phyloP scores from a whole-genome alignment of 2,329 filamentous ascomycete species.

The Juglanconis sp. region DNA sequence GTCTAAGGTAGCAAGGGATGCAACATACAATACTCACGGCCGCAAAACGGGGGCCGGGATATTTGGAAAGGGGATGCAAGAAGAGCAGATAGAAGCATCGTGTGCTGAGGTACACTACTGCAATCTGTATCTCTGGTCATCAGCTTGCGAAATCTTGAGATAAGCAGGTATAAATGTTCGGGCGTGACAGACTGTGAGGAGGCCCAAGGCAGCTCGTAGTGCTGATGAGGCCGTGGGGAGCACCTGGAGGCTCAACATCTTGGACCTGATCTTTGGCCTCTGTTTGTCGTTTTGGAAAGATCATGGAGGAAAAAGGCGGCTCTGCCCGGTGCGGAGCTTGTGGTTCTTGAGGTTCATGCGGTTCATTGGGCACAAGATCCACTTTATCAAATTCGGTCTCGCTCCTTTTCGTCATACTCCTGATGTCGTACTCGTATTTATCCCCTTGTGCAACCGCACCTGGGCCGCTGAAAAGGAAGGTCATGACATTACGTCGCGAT shows the following conservation, averaged over 20 bases:
- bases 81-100: conserved; percentile 11
- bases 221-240: neutral
- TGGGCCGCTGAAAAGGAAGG: too few species aligned
- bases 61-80: conserved; percentile 15
- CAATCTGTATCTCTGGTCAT: neutral
- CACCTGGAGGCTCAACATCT: neutral
- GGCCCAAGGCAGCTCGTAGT: neutral
- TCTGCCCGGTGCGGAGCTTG: too few species aligned
- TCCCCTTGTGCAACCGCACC: too few species aligned
- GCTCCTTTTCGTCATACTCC: too few species aligned
- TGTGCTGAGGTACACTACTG: neutral
- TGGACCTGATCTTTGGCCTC: neutral
- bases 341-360: too few species aligned
- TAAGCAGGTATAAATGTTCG: neutral
- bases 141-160: neutral
- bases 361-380: too few species aligned
- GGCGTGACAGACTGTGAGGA: neutral
- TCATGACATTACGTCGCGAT: too few species aligned
- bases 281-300: too few species aligned
- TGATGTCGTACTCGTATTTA: too few species aligned
- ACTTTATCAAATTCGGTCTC: too few species aligned
- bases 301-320: too few species aligned
- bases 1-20: too few species aligned
- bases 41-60: conserved; percentile 6
- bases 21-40: neutral